These are phyloP conservation scores for Phytopythium montanum DNA, from an alignment of 352 stramenopile genomes.

Conservation along the genomic window DNA sequence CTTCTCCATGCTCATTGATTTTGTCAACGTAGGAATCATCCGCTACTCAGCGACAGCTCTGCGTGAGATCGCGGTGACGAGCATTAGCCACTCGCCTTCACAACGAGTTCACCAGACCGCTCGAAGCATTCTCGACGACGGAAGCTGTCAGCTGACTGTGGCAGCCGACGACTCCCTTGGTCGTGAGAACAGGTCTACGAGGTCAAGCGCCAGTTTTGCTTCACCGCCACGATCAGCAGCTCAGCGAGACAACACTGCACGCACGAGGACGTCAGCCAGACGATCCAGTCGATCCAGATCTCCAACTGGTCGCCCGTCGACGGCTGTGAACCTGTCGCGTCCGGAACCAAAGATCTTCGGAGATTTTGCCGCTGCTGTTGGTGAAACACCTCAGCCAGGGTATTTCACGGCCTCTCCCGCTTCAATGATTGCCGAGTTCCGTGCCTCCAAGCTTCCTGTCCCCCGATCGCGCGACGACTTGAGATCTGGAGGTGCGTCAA, in stretches of 20 bases:
- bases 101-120: slow-evolving; percentile 60
- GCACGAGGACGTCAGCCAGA: slow-evolving; percentile 14
- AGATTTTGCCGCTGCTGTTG: slow-evolving; percentile 22
- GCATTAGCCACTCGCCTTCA: slow-evolving; percentile 51
- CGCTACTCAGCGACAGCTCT: slow-evolving; percentile 55
- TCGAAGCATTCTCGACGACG: slow-evolving; percentile 60
- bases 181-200: not conserved
- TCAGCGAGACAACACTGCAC: not conserved
- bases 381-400: slow-evolving; percentile 14
- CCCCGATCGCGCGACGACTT: slow-evolving; percentile 43
- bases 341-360: slow-evolving; percentile 19
- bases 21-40: slow-evolving; percentile 45
- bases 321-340: slow-evolving; percentile 12
- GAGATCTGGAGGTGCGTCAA: slow-evolving; percentile 21
- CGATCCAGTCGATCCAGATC: slow-evolving; percentile 23
- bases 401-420: slow-evolving; percentile 36
- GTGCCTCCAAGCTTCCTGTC: slow-evolving; percentile 30
- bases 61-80: slow-evolving; percentile 54
- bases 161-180: not conserved
- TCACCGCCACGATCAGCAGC: not conserved
- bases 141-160: slow-evolving; percentile 14
- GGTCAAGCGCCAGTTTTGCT: not conserved
- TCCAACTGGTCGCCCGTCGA: slow-evolving; percentile 24
- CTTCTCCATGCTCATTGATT: slow-evolving; percentile 2
- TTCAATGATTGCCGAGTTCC: slow-evolving; percentile 20